Conservation (phyloP, 2,329 filamentous ascomycete species). For the Pseudogymnoascus sp. region DNA sequence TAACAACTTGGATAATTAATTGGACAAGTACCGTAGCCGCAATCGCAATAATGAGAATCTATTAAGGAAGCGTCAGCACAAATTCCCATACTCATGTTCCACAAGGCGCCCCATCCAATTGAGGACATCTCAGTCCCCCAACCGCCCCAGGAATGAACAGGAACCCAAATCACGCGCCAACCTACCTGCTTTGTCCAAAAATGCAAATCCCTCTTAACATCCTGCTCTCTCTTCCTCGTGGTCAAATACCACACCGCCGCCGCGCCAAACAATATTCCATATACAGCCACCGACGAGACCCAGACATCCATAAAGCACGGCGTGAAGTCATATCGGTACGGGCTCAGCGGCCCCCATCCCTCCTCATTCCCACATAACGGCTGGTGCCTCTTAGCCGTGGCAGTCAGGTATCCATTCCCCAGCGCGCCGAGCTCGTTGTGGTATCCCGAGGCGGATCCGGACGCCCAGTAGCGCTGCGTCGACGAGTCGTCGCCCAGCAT, state of each 20-base stretch:
- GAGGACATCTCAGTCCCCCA: not conserved
- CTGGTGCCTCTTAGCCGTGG: slow-evolving; percentile 38
- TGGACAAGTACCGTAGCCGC: slow-evolving; percentile 50
- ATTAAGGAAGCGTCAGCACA: slow-evolving; percentile 14
- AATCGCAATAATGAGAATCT: slow-evolving; percentile 52
- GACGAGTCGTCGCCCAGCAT: slow-evolving; percentile 14
- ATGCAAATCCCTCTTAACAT: slow-evolving; percentile 75
- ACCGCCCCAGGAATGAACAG: not conserved
- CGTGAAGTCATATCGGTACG: slow-evolving; percentile 83
- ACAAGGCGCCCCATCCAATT: slow-evolving; percentile 9
- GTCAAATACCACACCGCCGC: slow-evolving; percentile 74
- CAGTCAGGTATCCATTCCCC: slow-evolving; percentile 51
- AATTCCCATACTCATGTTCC: slow-evolving; percentile 11
- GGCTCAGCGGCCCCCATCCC: slow-evolving; percentile 92
- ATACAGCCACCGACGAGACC: slow-evolving; percentile 68
- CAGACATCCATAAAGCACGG: slow-evolving; percentile 95
- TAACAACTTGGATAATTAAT: slow-evolving; percentile 52
- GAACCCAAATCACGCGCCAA: slow-evolving; percentile 5
- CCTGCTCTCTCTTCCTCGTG: slow-evolving; percentile 56
- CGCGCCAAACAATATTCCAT: slow-evolving; percentile 69
- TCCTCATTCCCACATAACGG: slow-evolving; percentile 81
- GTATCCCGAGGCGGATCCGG: slow-evolving; percentile 55
- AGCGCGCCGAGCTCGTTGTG: slow-evolving; percentile 40
- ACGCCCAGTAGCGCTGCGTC: slow-evolving; percentile 30
- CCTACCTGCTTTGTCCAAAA: slow-evolving; percentile 87